Evolutionary conservation across 768 basidiomycete genomes (phyloP).

Genomic region (Boletus barrowsii): DNA sequence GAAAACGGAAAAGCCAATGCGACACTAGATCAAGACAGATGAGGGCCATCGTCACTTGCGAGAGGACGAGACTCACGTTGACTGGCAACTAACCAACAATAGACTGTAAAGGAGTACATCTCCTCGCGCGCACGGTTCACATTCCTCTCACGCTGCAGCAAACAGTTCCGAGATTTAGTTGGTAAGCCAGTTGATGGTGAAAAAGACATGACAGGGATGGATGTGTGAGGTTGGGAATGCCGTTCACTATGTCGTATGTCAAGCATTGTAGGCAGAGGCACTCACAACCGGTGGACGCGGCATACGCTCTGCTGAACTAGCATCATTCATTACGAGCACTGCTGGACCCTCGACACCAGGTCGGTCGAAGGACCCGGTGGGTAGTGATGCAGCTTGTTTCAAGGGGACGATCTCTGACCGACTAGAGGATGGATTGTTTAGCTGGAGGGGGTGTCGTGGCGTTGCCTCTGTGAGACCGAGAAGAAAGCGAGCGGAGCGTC

Average conservation of each 20-base stretch:
- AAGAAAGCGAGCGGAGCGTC: constrained; percentile 5
- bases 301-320: constrained; percentile 9
- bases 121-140: constrained; percentile 5
- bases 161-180: constrained; percentile 17
- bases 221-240: constrained; percentile 4
- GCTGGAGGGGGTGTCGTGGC: neutral
- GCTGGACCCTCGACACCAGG: neutral
- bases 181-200: constrained; percentile 18
- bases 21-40: constrained; percentile 13
- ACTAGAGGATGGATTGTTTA: neutral
- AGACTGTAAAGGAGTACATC: constrained; percentile 11
- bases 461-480: neutral
- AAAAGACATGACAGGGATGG: constrained; percentile 10
- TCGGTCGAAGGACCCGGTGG: constrained; percentile 6
- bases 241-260: constrained; percentile 9
- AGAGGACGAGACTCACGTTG: constrained; percentile 20
- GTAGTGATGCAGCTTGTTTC: constrained; percentile 11
- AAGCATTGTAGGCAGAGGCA: constrained; percentile 21
- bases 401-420: neutral
- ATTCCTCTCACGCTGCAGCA: constrained; percentile 16
- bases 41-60: neutral
- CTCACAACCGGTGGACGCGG: constrained; percentile 22
- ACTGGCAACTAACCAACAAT: constrained; percentile 21
- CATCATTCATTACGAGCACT: neutral
- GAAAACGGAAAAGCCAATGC: constrained; percentile 22